These are phyloP conservation scores for Elaeagnus macrophylla DNA, from an alignment of 306 rosid species.

Conservation along the genomic window DNA sequence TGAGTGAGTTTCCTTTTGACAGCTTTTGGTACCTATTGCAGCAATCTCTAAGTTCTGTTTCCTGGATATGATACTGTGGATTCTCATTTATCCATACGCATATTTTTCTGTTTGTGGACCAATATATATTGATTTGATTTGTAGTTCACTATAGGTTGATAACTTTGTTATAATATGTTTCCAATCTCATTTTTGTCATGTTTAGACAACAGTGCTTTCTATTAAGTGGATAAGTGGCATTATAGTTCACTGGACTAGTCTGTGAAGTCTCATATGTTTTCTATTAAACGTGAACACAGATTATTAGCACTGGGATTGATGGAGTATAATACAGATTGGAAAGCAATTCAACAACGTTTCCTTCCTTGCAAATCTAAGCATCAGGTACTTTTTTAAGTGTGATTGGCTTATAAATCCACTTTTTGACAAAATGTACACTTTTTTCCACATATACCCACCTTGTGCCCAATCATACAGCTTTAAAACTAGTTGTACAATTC, in stretches of 20 bases:
- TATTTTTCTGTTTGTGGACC: too few species aligned
- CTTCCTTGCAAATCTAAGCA: conserved; percentile 89
- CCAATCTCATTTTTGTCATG: neutral
- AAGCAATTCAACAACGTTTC: conserved; percentile 78
- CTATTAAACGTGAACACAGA: conserved; percentile 34
- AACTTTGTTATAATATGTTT: neutral
- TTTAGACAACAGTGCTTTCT: neutral
- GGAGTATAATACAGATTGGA: conserved; percentile 96
- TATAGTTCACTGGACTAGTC: conserved; percentile 3
- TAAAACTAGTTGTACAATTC: too few species aligned
- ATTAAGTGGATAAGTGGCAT: too few species aligned
- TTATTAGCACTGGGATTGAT: conserved; percentile 76
- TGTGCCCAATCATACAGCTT: neutral
- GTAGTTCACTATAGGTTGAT: too few species aligned
- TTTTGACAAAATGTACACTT: neutral
- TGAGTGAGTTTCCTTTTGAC: conserved; percentile 54
- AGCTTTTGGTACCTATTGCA: too few species aligned
- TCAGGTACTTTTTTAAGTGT: conserved; percentile 50
- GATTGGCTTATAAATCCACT: conserved; percentile 2
- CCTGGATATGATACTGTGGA: too few species aligned
- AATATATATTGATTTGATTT: too few species aligned
- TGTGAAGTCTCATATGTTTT: conserved; percentile 11
- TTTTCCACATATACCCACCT: neutral
- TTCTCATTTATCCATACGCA: too few species aligned
- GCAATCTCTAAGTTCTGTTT: too few species aligned